phyloP scores from a whole-genome alignment of 75 land plant genomes.

The Ceratopteris richardii region DNA sequence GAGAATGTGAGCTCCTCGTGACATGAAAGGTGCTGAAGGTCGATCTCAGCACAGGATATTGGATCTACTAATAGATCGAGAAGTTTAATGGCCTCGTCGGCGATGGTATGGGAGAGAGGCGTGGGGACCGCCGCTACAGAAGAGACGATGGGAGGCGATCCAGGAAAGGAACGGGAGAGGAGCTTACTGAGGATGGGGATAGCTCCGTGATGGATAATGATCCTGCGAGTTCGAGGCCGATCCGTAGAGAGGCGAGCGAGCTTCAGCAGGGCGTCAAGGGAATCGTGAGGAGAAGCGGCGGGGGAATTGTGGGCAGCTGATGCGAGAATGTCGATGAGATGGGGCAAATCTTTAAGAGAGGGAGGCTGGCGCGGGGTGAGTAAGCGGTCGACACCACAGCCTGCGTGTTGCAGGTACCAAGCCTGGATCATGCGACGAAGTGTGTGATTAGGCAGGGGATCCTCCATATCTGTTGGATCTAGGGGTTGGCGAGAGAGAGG shows the following conservation, averaged over 20 bases:
- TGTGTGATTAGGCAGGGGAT: conserved; percentile 57
- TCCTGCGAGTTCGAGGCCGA: too few species aligned
- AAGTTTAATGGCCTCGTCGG: conserved; percentile 11
- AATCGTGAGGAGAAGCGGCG: neutral
- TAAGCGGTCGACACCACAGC: neutral
- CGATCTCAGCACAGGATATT: too few species aligned
- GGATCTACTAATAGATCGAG: neutral
- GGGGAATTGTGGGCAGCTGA: conserved; percentile 7
- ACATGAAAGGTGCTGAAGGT: too few species aligned
- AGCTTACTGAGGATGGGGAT: conserved; percentile 3
- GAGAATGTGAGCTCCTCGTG: too few species aligned
- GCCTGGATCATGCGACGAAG: conserved; percentile 60
- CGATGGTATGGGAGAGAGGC: conserved; percentile 1
- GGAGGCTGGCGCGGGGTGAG: neutral
- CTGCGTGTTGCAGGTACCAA: conserved; percentile 30
- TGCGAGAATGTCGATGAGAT: neutral
- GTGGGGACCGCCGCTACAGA: conserved; percentile 3
- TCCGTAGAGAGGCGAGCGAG: too few species aligned
- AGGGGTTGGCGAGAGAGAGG: conserved; percentile 78
- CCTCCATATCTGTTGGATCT: conserved; percentile 34
- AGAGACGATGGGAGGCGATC: conserved; percentile 3
- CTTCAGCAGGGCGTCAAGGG: too few species aligned
- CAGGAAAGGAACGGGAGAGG: neutral
- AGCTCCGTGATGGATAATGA: neutral
- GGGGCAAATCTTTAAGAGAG: neutral